Base-by-base conservation (phyloP, 179 eudicot species). In the Silene noctiflora region DNA sequence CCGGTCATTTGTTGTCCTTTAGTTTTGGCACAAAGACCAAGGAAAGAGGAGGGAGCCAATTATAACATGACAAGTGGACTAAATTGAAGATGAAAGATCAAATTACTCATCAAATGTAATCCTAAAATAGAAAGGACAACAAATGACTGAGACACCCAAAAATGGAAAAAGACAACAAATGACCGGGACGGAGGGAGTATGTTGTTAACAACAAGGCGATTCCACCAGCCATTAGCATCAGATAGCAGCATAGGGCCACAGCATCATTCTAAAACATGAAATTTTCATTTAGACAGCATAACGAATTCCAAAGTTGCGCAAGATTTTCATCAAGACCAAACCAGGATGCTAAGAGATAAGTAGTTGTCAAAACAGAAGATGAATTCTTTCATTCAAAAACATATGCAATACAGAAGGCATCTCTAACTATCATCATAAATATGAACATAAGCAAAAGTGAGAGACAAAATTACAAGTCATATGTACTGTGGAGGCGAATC, bases 401-500 rank as follows among this genome's bases (percentile, higher is more conserved):
- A 13, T 22, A 44, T 21, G 3, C 58, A 46, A 56, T 27, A 4
- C 46, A 29, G 13, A 72, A 17, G 4, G n/a, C 12, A 58, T 58
- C 65, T 17, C 31, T 8, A 58, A 55, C 27, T 56, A 17, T 29
- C 75, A 56, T 72, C 75, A 31, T 27, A 17, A 13, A 72, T 9
- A 72, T 17, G 65, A 48, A 53, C 39, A 61, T 16, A 67, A 59
- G 74, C 16, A 65, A n/a, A 25, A 68, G 75, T n/a, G 33, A 27
- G 1, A 65, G n/a, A 14, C 6, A 68, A 3, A 3, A 29, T 69
- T 75, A 78, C 76, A 75, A 53, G 73, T 82, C 75, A 94, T 65
- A 92, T 67, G 77, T 88, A 94, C 75, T 90, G 91, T 12, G 98
- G 81, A 17, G 91, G 91, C 4, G 93, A 90, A 73, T 74, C 81